Percentiles rank a stretch among this genome's conserved stretches.
phyloP scores from a whole-genome alignment of 1,139 yeast species.

The Debaryomycetaceae sp. region DNA sequence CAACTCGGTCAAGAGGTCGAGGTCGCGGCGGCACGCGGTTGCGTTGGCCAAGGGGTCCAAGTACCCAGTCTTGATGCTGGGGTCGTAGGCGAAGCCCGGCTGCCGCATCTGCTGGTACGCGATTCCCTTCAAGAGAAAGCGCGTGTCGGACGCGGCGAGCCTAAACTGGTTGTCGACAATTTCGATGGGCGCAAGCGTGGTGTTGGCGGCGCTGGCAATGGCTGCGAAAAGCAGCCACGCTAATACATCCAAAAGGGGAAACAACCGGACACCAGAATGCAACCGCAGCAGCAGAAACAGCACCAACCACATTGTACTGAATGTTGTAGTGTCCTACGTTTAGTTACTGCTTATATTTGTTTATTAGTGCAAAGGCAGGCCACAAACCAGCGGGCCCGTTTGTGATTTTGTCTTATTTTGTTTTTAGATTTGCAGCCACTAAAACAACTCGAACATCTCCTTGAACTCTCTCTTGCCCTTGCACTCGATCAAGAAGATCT shows the following conservation, averaged over 20 bases:
- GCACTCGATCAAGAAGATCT: conserved; percentile 43
- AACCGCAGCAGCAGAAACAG: too few species aligned
- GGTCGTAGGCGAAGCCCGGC: conserved; percentile 22
- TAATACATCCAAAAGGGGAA: too few species aligned
- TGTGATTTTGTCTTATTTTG: too few species aligned
- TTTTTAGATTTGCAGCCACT: conserved; percentile 5
- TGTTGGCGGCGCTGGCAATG: conserved; percentile 4
- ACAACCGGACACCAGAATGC: too few species aligned
- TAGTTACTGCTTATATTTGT: too few species aligned
- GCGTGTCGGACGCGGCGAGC: conserved; percentile 35
- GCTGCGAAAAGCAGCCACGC: conserved; percentile 9
- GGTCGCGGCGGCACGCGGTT: conserved; percentile 46
- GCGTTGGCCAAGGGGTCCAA: conserved; percentile 52
- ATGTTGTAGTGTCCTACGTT: too few species aligned
- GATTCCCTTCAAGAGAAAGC: conserved; percentile 55
- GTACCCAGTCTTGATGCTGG: conserved; percentile 28
- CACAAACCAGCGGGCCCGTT: too few species aligned
- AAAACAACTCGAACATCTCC: conserved; percentile 30
- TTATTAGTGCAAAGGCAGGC: too few species aligned
- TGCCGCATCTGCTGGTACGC: conserved; percentile 51
- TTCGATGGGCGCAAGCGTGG: conserved; percentile 19
- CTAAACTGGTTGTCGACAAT: conserved; percentile 47
- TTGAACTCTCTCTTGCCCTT: conserved; percentile 42
- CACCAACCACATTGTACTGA: too few species aligned
- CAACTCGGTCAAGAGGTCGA: conserved; percentile 41